Evolutionary conservation across 2,329 filamentous ascomycete genomes (phyloP), one percentile per base, ranked within the genome.

Genomic region (Ophiocordyceps sinensis): DNA sequence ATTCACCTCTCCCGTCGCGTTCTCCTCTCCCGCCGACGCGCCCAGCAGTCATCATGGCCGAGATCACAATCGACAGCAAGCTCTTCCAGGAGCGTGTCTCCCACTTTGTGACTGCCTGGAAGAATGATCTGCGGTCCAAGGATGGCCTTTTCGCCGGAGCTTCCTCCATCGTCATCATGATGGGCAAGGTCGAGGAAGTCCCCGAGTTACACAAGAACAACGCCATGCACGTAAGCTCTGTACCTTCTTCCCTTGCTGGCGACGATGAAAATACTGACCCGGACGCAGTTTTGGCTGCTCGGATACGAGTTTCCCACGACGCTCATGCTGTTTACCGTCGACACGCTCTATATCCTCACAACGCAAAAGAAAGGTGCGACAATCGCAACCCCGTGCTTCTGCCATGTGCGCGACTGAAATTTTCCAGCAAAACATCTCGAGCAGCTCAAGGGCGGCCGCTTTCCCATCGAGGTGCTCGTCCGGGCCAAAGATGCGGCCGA

Each of bases 271-370:
- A 36, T 19, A 26, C 42, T 14, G 40, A 29, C 9, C 17, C 15
- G 11, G 46, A 35, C 49, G 45, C 61, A 95, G 88, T 94, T 96
- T 64, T 98, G 93, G 93, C 73, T 98, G 42, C 76, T 98, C 47
- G 91, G 91, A 54, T 98, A 98, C 70, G 91, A 98, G 62, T 98
- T 98, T 57, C 91, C 91, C 29, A 88, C 89, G 32, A 98, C 91
- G 0, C 70, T 98, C 48, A 86, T 98, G 70, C 73, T 98, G 40
- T 79, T 98, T 60, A 96, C 89, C 1, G 68, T 80, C 45, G 91
- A 96, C 46, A 78, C 79, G 37, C 71, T 96, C 52, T 93, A 91
- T 64, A 82, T 96, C 44, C 79, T 98, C 49, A 98, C 91, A 7
- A 98, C 91, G 6, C 82, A 85, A 44, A 98, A 98, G 67, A 98